Base-by-base conservation (phyloP, 805 yeast species). In the Pichia nakasei region DNA sequence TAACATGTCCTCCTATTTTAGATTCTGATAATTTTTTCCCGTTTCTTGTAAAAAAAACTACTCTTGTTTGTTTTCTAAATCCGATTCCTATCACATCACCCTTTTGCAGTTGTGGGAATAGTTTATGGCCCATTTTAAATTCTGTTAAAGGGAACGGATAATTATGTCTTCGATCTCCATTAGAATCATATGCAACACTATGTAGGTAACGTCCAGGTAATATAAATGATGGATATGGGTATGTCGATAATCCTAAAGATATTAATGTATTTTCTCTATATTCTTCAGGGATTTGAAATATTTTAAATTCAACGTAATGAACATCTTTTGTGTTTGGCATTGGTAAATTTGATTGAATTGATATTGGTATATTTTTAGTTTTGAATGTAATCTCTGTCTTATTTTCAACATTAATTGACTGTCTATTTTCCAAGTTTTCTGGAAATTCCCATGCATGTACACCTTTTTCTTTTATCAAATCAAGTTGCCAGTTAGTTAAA, bases 61-160 rank as follows among this genome's bases (percentile, higher is more conserved):
- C 80, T 2, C 97, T 95, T 17, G 85, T 70, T 37, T 87, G 70
- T 2, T 85, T 78, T 47, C 91, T 73, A 57, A 86, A 84, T 0
- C 98, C 98, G 24, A 91, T 76, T 2, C 98, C 98, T 13, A 93
- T 72, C 27, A 93, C 94, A 61, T 93, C 98, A 26, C 97, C 97
- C 50, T 83, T 79, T 31, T 76, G 72, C 38, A 81, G 63, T 21
- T 61, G 52, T 0, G 95, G 91, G 46, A 78, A 72, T 55, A 31
- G 18, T 11, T 37, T 22, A 22, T 41, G 37, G 8, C 45, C 45
- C 5, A 24, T 19, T 44, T 44, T 44, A 22, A 19, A 26, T 2
- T 29, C 20, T 8, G 35, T 39, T 1, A 41, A 13, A n/a, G 45
- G 36, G 74, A 86, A 85, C 6, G 96, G 87, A 59, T 84, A 85